Base-by-base conservation (phyloP, 352 stramenopile genomes). In the Sclerospora graminicola region DNA sequence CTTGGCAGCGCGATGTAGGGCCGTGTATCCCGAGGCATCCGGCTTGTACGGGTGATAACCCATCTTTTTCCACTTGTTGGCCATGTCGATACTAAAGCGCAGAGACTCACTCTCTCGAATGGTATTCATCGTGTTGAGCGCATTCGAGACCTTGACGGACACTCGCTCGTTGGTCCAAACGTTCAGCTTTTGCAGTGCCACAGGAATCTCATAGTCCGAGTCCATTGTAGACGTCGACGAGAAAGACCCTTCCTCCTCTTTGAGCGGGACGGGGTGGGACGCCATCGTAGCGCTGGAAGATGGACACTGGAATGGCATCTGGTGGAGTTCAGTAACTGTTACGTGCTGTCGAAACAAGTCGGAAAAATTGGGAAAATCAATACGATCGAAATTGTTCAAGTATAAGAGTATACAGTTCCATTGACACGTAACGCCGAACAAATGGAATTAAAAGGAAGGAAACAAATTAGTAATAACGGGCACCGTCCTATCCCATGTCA, bases 11-110 rank as follows among this genome's bases (percentile, higher is more conserved):
- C 80, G 76, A 41, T 91, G 80, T 29, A 91, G 59, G 28, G 80
- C 80, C 27, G 80, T 91, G 63, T 86, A 91, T 15, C 80, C 80
- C 24, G 63, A 75, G 19, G 67, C 70, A 44, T 89, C 80, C 10
- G 72, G 76, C 28, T 84, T 82, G 59, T 89, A 91, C 30, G 80
- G 80, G 42, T 88, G 70, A 44, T 91, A 91, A 21, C 76, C 80
- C 45, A 80, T 71, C 33, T 86, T 85, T 43, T 85, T 84, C 80
- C 80, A 91, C 57, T 88, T 89, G 61, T 55, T 74, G 14, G 80
- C 76, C 11, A 67, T 89, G 33, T 62, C 60, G 54, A 91, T 79
- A 44, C 74, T 88, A 46, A 76, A 81, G 53, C 77, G 76, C 64
- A 91, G 75, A 8, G 73, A 76, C 58, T 87, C 71, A 48, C 70